phyloP scores from a whole-genome alignment of 139 green algal genomes.

The Picochlorum sp. region DNA sequence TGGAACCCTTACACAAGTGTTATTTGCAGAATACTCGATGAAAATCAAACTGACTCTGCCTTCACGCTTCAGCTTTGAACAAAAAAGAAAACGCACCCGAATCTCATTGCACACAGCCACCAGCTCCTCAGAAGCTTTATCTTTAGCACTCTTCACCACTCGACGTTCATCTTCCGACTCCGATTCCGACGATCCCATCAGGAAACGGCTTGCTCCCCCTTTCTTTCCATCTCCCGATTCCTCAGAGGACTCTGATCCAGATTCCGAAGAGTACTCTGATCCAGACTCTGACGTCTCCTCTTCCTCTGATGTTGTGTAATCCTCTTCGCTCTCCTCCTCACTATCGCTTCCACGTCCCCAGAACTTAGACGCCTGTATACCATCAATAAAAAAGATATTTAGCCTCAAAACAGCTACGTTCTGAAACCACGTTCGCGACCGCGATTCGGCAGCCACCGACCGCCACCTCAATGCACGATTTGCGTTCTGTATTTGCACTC shows the following conservation, averaged over 20 bases:
- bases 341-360: constrained; percentile 45
- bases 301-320: constrained; percentile 13
- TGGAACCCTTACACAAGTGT: constrained; percentile 20
- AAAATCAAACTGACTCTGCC: background rate
- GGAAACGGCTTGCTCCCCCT: constrained; percentile 45
- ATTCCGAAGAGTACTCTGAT: constrained; percentile 17
- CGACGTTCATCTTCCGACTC: constrained; percentile 68
- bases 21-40: background rate
- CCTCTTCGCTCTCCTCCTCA: constrained; percentile 50
- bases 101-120: constrained; percentile 72
- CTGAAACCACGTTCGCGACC: no score
- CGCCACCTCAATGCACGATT: no score
- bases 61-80: background rate
- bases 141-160: constrained; percentile 73
- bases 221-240: constrained; percentile 29
- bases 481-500: no score
- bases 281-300: constrained; percentile 16
- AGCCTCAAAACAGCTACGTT: no score
- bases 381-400: no score
- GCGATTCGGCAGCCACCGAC: no score
- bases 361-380: constrained; percentile 51
- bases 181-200: constrained; percentile 56
- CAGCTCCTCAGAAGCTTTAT: constrained; percentile 82
- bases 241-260: constrained; percentile 12
- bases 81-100: constrained; percentile 51